Base-by-base conservation (phyloP, 371 early-diverging fungal genomes). In the Furculomyces boomerangus region DNA sequence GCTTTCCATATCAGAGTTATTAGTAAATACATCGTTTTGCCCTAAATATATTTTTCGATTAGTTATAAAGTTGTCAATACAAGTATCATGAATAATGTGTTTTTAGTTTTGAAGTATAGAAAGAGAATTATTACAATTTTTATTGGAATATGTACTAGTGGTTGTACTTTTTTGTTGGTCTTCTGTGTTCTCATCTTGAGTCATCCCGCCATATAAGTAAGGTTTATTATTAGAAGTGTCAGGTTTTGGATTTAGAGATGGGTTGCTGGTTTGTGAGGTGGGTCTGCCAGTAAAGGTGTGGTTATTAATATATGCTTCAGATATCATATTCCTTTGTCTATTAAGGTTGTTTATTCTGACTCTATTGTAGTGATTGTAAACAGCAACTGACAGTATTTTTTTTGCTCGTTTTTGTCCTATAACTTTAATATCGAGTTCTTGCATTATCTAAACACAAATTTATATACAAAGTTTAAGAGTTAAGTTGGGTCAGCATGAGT, bases 391-490 rank as follows among this genome's bases (percentile, higher is more conserved):
- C 31, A 91, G 68, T 8, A 78, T 78, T 65, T 80, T 78, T 60
- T 91, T 91, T 14, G 88, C 84, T 30, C 79, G 63, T 25, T 85
- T 83, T 66, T 91, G 91, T 2, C 91, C 91, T 58, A 91, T 84
- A 26, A 90, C 83, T 64, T 86, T 83, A 51, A 86, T 81, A 66
- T 91, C 80, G 61, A 91, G 60, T 57, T 84, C 77, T 52, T 80
- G 74, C 46, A 82, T 78, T 63, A 90, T 87, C 89, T 90, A 67
- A 3, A 30, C 5, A 30, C 3, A 49, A 8, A 28, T 5, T 20
- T 14, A 10, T 14, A 30, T 3, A 30, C 3, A 31, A 18, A 30
- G 20, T 30, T 45, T 24, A 22, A 14, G 26, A 45, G n/a, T 14
- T 14, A 10, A 14, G 39, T 14, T 39, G 10, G 14, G 10, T n/a